A percentile compares a stretch with the other conserved stretches of the same genome.
phyloP scores from a whole-genome alignment of 176 grass and related monocot species.

The Oropetium thomaeum region DNA sequence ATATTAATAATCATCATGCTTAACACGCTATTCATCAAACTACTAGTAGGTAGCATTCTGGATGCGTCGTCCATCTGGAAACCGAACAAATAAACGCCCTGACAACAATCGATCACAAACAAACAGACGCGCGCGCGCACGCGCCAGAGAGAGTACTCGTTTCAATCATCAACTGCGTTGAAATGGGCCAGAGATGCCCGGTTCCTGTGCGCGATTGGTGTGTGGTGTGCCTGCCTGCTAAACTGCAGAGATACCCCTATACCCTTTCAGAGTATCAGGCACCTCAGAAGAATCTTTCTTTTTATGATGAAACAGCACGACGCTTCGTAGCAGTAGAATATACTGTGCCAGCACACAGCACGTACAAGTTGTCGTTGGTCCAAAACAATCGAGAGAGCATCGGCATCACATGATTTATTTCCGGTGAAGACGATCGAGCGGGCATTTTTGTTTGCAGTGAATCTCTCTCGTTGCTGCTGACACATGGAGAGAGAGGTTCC shows the following conservation, averaged over 20 bases:
- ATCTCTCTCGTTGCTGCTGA: neutral
- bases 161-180: neutral
- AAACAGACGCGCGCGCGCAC: no score
- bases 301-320: neutral
- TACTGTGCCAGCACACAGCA: neutral
- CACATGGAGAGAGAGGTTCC: neutral
- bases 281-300: slow-evolving; percentile 26
- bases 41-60: neutral
- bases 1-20: neutral
- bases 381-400: slow-evolving; percentile 1
- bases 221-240: no score
- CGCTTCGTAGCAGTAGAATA: slow-evolving; percentile 26
- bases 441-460: neutral
- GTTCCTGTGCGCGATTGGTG: neutral
- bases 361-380: slow-evolving; percentile 5
- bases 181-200: neutral
- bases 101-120: neutral
- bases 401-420: slow-evolving; percentile 20
- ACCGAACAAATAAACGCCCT: neutral
- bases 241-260: neutral
- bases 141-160: neutral
- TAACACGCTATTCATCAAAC: neutral
- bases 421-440: neutral
- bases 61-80: neutral
- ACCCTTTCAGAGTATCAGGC: neutral